Evolutionary conservation across 179 eudicot genomes (phyloP).

Genomic region (Silene coronaria): DNA sequence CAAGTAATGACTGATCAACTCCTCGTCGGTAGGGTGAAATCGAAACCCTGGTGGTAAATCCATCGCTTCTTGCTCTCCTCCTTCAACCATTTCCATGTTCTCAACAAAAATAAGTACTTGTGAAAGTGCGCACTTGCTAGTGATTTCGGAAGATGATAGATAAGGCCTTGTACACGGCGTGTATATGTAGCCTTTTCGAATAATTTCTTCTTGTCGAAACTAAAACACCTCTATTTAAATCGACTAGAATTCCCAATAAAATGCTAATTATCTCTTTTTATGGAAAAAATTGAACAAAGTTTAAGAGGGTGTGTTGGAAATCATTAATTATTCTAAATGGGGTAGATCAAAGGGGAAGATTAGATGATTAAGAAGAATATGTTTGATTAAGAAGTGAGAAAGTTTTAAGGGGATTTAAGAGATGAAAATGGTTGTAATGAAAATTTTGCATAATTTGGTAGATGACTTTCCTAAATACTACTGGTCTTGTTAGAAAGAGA

Average conservation of each 20-base stretch:
- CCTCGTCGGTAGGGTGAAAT: constrained; percentile 47
- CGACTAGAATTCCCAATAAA: no score
- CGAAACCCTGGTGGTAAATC: constrained; percentile 48
- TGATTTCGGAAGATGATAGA: no score
- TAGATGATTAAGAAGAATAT: no score
- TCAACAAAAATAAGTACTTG: no score
- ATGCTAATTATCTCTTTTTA: no score
- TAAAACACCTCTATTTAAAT: no score
- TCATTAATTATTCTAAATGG: not conserved
- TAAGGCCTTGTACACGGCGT: no score
- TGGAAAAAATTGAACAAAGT: no score
- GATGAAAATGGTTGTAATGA: constrained; percentile 23
- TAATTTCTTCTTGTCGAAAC: no score
- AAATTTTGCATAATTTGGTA: constrained; percentile 22
- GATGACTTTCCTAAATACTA: constrained; percentile 29
- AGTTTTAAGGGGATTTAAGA: not conserved
- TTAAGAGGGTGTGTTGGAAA: not conserved
- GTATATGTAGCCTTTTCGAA: no score
- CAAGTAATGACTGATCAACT: constrained; percentile 40
- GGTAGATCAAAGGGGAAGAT: not conserved
- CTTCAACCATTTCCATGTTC: constrained; percentile 22
- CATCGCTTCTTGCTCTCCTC: constrained; percentile 26
- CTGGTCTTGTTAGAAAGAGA: constrained; percentile 22
- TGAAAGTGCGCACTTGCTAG: no score
- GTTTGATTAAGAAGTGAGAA: not conserved